Percentiles rank a stretch among this genome's conserved stretches.
phyloP scores from a whole-genome alignment of 331 rosid species.

The Cucumis variabilis region DNA sequence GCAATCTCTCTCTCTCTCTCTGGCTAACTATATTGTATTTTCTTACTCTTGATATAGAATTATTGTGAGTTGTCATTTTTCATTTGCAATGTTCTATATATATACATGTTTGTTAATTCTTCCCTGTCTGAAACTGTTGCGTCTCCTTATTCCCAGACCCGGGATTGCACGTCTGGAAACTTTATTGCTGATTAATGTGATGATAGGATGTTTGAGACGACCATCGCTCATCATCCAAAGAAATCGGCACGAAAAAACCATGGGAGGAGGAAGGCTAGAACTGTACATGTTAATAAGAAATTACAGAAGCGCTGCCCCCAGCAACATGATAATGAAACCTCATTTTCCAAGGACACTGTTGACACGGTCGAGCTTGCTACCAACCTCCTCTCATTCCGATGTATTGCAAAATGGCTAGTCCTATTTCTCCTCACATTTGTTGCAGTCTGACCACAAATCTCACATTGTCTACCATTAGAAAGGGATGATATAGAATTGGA shows the following conservation, averaged over 20 bases:
- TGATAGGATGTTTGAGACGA: conserved; percentile 20
- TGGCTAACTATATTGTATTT: background rate
- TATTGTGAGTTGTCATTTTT: background rate
- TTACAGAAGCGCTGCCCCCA: conserved; percentile 32
- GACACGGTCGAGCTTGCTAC: conserved; percentile 21
- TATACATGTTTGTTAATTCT: background rate
- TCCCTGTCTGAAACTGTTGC: background rate
- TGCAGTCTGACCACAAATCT: conserved; percentile 37
- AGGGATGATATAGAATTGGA: background rate
- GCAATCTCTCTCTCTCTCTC: background rate
- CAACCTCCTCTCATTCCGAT: conserved; percentile 24
- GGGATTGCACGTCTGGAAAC: background rate
- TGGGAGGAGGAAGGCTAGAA: conserved; percentile 26
- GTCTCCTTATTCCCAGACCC: background rate
- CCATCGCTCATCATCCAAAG: background rate
- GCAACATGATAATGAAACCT: conserved; percentile 17
- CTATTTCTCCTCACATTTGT: conserved; percentile 23
- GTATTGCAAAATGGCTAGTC: background rate
- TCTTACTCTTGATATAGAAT: background rate
- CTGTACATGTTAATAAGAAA: conserved; percentile 24
- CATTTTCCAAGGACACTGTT: background rate
- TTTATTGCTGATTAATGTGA: conserved; percentile 11
- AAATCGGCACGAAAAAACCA: conserved; percentile 23
- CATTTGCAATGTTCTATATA: background rate
- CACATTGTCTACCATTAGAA: conserved; percentile 30